Conservation (phyloP, 129 eudicot genomes). For the Saposhnikovia divaricata region DNA sequence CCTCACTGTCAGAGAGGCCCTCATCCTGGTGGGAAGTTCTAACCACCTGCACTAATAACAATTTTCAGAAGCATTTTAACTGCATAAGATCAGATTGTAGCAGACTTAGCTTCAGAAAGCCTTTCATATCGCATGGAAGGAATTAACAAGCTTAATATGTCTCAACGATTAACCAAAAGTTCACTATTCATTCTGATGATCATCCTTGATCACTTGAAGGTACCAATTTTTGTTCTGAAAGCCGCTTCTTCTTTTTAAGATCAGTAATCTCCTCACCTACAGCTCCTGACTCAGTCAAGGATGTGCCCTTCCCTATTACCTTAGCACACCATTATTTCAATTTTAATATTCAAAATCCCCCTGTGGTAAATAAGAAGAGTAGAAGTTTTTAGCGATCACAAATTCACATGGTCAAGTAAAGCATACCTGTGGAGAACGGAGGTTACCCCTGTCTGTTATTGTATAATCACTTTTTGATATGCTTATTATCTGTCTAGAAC, state of each 20-base stretch:
- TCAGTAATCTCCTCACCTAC: too few species aligned
- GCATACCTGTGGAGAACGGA: slow-evolving; percentile 24
- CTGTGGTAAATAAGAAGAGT: neutral
- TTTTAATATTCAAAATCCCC: neutral
- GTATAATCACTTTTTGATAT: slow-evolving; percentile 29
- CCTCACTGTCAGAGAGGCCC: slow-evolving; percentile 13
- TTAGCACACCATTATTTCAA: too few species aligned
- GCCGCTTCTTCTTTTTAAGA: slow-evolving; percentile 3
- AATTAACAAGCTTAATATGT: neutral
- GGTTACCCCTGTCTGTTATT: slow-evolving; percentile 14
- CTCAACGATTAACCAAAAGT: neutral
- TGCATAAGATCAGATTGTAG: neutral
- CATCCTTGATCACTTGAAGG: slow-evolving; percentile 47
- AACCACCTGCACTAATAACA: slow-evolving; percentile 8
- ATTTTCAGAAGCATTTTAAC: slow-evolving; percentile 5
- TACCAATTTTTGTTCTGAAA: slow-evolving; percentile 34
- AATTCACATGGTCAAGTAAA: neutral
- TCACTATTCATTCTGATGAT: neutral
- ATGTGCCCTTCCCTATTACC: too few species aligned
- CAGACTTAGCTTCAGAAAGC: neutral
- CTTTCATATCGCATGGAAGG: too few species aligned
- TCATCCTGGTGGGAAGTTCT: neutral
- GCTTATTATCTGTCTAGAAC: slow-evolving; percentile 25
- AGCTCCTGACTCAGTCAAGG: too few species aligned
- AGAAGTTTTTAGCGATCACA: neutral